These are phyloP conservation scores for Acidomyces sp. DNA, from an alignment of 495 filamentous ascomycete species.

Conservation along the genomic window DNA sequence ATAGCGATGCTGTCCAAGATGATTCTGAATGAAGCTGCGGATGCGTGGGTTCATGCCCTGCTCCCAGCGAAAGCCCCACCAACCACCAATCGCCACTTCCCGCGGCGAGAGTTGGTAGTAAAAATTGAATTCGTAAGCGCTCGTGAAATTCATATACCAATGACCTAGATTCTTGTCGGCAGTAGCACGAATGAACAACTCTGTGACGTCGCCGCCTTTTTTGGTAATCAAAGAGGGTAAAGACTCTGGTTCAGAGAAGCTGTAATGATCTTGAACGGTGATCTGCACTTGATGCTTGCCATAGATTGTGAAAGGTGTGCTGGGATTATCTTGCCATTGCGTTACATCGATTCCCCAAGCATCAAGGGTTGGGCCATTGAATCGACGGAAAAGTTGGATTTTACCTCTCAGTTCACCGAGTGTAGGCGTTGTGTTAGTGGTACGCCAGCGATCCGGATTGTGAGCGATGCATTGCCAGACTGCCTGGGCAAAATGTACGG, in stretches of 20 bases:
- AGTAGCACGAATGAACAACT: constrained; percentile 8
- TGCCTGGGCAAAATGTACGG: constrained; percentile 10
- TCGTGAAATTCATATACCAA: constrained; percentile 20
- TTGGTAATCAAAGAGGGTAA: constrained; percentile 10
- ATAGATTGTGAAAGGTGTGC: constrained; percentile 16
- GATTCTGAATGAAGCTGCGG: neutral
- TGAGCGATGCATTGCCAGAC: constrained; percentile 2
- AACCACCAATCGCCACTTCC: constrained; percentile 15
- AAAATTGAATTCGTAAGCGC: constrained; percentile 18
- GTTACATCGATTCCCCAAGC: constrained; percentile 19
- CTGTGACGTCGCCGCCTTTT: constrained; percentile 13
- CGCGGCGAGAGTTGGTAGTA: constrained; percentile 15
- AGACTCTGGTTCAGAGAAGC: neutral
- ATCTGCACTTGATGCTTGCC: constrained; percentile 6
- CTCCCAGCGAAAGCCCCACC: constrained; percentile 13
- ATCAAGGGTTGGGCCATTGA: constrained; percentile 4
- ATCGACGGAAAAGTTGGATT: constrained; percentile 18
- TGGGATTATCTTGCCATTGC: constrained; percentile 16
- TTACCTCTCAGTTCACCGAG: constrained; percentile 16
- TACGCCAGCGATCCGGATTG: constrained; percentile 13
- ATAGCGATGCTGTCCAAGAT: constrained; percentile 4
- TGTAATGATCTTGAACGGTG: constrained; percentile 20
- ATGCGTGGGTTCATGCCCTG: constrained; percentile 14
- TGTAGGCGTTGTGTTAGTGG: constrained; percentile 11
- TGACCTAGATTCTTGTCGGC: constrained; percentile 4